phyloP scores from a whole-genome alignment of 2,329 filamentous ascomycete species.

The Cadophora malorum region DNA sequence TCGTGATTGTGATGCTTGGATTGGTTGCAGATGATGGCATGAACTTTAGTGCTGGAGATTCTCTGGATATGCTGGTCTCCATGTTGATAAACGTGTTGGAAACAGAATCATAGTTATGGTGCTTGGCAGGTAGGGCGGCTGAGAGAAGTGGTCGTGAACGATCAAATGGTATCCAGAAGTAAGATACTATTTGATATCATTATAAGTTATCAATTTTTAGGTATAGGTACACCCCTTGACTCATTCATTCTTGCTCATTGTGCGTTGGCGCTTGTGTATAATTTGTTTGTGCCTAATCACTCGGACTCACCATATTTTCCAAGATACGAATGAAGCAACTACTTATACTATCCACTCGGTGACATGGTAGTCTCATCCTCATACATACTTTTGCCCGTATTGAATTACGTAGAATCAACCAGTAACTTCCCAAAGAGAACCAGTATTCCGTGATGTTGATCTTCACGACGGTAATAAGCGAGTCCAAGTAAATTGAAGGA shows the following conservation, averaged over 20 bases:
- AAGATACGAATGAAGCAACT: not conserved
- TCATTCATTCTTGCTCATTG: not conserved
- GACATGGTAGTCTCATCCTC: no score
- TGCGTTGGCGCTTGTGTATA: not conserved
- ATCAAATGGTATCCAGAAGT: no score
- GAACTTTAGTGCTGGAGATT: not conserved
- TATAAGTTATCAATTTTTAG: no score
- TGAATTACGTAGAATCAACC: no score
- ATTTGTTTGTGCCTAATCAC: not conserved
- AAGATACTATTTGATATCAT: no score
- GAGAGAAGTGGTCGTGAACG: not conserved
- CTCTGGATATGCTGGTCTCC: not conserved
- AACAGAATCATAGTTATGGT: not conserved
- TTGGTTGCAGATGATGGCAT: not conserved
- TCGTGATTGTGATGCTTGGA: not conserved
- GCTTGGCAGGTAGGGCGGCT: not conserved
- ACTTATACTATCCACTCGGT: not conserved
- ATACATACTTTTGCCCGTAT: no score
- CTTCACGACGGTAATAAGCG: no score
- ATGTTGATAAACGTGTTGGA: not conserved
- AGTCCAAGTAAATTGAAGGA: no score
- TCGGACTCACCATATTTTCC: not conserved
- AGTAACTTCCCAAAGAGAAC: no score
- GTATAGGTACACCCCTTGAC: no score
- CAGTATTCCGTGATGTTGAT: no score